Evolutionary conservation across 306 rosid species (phyloP).

Genomic region (Mimosa bimucronata): DNA sequence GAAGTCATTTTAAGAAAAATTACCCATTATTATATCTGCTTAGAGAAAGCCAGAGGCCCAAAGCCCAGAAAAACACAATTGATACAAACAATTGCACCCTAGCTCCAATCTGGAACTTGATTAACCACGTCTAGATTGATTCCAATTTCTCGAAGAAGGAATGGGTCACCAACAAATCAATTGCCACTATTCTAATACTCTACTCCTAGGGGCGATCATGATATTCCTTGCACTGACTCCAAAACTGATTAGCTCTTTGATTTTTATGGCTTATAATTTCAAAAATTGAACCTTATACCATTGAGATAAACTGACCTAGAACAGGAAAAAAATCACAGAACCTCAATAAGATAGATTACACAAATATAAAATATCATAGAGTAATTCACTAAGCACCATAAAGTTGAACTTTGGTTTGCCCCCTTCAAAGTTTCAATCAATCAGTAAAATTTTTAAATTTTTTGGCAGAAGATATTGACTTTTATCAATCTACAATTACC

Average conservation of each 20-base stretch:
- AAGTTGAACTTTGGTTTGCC: not conserved
- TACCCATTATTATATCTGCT: not conserved
- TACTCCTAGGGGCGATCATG: conserved; percentile 13
- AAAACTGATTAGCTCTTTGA: conserved; percentile 5
- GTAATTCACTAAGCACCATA: conserved; percentile 7
- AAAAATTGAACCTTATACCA: conserved; percentile 1
- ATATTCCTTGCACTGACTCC: conserved; percentile 15
- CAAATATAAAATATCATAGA: not conserved
- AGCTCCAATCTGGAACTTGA: conserved; percentile 10
- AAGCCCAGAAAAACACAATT: conserved; percentile 22
- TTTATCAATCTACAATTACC: not conserved
- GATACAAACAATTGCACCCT: conserved; percentile 11
- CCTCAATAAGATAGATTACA: not conserved
- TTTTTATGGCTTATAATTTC: not conserved
- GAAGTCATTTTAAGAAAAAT: conserved; percentile 21
- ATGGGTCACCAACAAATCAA: conserved; percentile 5
- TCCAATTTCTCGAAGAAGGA: conserved; percentile 14
- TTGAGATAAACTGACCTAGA: not conserved
- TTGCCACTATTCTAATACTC: conserved; percentile 2
- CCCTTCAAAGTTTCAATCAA: not conserved
- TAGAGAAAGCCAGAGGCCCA: not conserved
- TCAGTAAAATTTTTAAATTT: not conserved
- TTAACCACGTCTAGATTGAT: conserved; percentile 4
- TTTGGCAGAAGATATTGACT: not conserved
- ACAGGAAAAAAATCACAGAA: not conserved